These are phyloP conservation scores for Neospermospora avenae DNA, from an alignment of 2,329 filamentous ascomycete genomes.

Conservation along the genomic window DNA sequence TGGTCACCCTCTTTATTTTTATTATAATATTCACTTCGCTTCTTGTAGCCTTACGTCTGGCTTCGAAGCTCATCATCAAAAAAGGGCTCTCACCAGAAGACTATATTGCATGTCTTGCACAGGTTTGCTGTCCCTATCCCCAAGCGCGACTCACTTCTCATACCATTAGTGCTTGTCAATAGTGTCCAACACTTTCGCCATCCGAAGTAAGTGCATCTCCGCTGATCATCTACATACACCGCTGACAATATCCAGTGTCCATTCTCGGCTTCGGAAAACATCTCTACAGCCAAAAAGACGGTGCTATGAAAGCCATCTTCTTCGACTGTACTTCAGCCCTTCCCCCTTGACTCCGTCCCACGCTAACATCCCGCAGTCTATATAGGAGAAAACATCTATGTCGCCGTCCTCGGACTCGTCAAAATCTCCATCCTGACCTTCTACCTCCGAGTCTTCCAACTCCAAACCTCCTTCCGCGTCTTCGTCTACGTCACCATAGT, in stretches of 20 bases:
- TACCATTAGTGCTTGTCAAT: not conserved
- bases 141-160: not conserved
- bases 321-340: not conserved
- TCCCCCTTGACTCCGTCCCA: not conserved
- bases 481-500: not conserved
- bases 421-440: slow-evolving; percentile 18
- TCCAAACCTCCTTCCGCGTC: not conserved
- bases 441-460: slow-evolving; percentile 17
- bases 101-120: not conserved
- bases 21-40: not conserved
- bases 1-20: not conserved
- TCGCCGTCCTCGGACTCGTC: slow-evolving; percentile 9
- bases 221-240: too few relatives aligned
- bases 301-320: not conserved
- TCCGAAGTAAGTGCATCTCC: not conserved
- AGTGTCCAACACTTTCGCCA: not conserved
- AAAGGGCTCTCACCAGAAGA: not conserved
- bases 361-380: slow-evolving; percentile 7
- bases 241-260: not conserved
- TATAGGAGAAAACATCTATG: slow-evolving; percentile 17
- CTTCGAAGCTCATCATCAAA: not conserved
- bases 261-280: slow-evolving; percentile 10
- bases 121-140: not conserved
- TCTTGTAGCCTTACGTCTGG: not conserved
- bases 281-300: slow-evolving; percentile 4